A percentile compares a stretch with the other conserved stretches of the same genome.
phyloP scores from a whole-genome alignment of 208 protist genomes.

The Trypanosoma cruzi region DNA sequence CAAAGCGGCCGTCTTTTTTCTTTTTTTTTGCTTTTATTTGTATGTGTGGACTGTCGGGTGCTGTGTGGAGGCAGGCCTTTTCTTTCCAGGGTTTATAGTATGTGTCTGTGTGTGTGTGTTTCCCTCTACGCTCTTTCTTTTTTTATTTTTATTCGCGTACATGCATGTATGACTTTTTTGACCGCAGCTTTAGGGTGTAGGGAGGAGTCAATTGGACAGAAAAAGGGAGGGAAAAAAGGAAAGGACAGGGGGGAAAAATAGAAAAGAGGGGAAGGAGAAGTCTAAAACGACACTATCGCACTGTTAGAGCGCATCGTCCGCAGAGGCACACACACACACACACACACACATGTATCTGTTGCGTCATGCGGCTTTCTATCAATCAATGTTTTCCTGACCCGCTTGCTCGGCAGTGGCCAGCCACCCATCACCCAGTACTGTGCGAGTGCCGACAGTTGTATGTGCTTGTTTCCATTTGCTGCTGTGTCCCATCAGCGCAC shows the following conservation, averaged over 20 bases:
- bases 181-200: background rate
- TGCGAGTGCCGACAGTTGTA: constrained; percentile 89
- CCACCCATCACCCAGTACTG: constrained; percentile 67
- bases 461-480: constrained; percentile 80
- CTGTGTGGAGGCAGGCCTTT: background rate
- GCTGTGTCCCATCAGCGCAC: constrained; percentile 78
- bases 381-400: constrained; percentile 85
- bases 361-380: constrained; percentile 49
- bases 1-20: no score
- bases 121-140: background rate
- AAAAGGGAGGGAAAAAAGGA: background rate
- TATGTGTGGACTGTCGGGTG: background rate
- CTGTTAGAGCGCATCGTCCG: no score
- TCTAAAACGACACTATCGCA: no score
- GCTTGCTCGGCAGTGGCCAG: constrained; percentile 76
- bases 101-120: constrained; percentile 1
- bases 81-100: background rate
- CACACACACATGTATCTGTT: background rate
- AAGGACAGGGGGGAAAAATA: background rate
- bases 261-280: background rate
- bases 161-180: background rate
- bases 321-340: no score
- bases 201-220: background rate
- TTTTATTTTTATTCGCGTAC: background rate
- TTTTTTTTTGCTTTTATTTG: background rate